A percentile compares a stretch with the other conserved stretches of the same genome.
Conservation (phyloP, 1,139 yeast species). For the Candida albicans region DNA sequence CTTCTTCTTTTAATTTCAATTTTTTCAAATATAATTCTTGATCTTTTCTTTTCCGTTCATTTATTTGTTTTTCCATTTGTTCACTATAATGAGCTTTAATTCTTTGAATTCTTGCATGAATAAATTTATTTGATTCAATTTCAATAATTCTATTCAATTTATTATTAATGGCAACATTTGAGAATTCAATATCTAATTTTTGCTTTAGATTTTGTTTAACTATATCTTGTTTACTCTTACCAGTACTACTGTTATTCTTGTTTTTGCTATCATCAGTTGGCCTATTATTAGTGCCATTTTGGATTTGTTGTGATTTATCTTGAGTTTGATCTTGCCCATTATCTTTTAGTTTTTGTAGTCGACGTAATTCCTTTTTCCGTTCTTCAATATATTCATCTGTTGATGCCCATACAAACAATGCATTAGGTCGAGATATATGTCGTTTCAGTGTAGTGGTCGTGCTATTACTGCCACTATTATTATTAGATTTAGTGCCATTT, state of each 20-base stretch:
- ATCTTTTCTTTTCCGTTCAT: slow-evolving; percentile 42
- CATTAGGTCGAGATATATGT: slow-evolving; percentile 23
- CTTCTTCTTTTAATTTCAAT: slow-evolving; percentile 40
- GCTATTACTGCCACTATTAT: not conserved
- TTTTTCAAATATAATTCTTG: slow-evolving; percentile 41
- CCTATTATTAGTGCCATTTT: no score
- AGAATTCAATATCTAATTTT: slow-evolving; percentile 14
- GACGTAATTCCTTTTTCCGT: slow-evolving; percentile 28
- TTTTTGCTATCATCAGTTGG: slow-evolving; percentile 4
- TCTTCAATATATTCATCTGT: slow-evolving; percentile 40
- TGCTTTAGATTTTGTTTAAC: slow-evolving; percentile 7
- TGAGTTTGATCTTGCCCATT: slow-evolving; percentile 5
- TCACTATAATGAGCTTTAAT: slow-evolving; percentile 43
- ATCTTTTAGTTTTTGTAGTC: slow-evolving; percentile 5
- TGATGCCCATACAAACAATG: slow-evolving; percentile 47
- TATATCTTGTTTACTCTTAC: slow-evolving; percentile 8
- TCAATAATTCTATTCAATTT: slow-evolving; percentile 34
- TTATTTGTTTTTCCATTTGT: slow-evolving; percentile 38
- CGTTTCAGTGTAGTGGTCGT: slow-evolving; percentile 11
- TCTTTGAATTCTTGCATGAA: slow-evolving; percentile 39
- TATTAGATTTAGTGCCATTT: not conserved
- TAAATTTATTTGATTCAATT: slow-evolving; percentile 37
- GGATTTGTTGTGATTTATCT: not conserved
- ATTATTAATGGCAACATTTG: slow-evolving; percentile 23
- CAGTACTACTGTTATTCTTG: not conserved